Evolutionary conservation across 2,329 filamentous ascomycete species (phyloP), one percentile per base, ranked within the genome.

Genomic region (Verticillium nonalfalfae): DNA sequence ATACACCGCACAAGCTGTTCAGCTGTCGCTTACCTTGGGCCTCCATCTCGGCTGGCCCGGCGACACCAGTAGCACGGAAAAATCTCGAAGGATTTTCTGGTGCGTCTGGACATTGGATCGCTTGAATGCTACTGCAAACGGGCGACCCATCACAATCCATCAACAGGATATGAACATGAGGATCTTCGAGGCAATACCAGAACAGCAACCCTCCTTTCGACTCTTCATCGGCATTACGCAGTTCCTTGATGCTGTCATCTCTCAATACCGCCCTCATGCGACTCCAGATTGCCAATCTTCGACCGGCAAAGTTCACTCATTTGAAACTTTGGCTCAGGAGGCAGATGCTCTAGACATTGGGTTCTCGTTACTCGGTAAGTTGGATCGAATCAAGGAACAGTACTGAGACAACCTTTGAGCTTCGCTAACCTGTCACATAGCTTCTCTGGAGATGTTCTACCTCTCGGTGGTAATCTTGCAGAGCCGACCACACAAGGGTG

Each of bases 91-190:
- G 6, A 55, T 69, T 11, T 69, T 69, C 56, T 68, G 66, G 59
- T 68, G 67, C 36, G 64, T 69, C 7, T 69, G 66, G 66, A 65
- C 66, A 3, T 61, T 67, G 50, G 67, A 69, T 52, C 65, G 66
- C 35, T 63, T 69, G 18, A 68, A 65, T 33, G 67, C 67, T 7
- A 65, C 66, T 6, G 66, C 62, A 6, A 68, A 69, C 35, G 67
- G 67, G 2, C 62, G 67, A n/a, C 66, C 67, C 26, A 62, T 68
- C 14, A 59, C 68, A 34, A 67, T 68, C 34, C 67, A 69, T 58
- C 62, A 67, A 36, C 58, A 64, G 34, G 67, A 69, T 50, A 58
- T 66, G 50, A 67, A 67, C n/a, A 63, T 58, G 13, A 64, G 66
- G 45, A 63, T 69, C 35, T 57, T 61, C 33, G 63, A 63, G 10